Evolutionary conservation across 2,329 filamentous ascomycete genomes (phyloP).

Genomic region (Diatrype stigma): DNA sequence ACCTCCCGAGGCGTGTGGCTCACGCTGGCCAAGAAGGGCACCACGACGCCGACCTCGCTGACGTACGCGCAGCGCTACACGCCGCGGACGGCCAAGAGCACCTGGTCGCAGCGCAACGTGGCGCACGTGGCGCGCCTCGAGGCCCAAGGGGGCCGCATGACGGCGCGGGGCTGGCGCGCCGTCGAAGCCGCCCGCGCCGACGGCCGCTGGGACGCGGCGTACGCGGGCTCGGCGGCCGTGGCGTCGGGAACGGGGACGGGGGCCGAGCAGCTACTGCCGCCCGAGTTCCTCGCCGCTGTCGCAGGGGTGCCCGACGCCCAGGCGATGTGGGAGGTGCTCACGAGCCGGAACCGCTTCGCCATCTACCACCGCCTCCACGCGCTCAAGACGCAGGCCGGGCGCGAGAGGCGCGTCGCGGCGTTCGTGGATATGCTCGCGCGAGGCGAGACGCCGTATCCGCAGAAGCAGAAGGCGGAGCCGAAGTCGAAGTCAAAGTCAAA

Average conservation of each 20-base stretch:
- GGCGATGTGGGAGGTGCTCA: conserved; percentile 13
- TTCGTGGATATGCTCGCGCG: conserved; percentile 22
- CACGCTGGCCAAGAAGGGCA: conserved; percentile 24
- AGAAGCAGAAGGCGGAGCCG: conserved; percentile 7
- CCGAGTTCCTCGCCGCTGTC: conserved; percentile 38
- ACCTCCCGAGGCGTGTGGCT: conserved; percentile 24
- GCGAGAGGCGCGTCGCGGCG: conserved; percentile 18
- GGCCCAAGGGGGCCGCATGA: conserved; percentile 45
- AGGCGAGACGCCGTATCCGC: conserved; percentile 15
- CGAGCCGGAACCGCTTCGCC: conserved; percentile 17
- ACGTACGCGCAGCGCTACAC: conserved; percentile 54
- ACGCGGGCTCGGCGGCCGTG: conserved; percentile 44
- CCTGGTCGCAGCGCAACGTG: conserved; percentile 60
- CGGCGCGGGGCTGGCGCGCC: conserved; percentile 40
- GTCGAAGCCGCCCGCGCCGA: conserved; percentile 53
- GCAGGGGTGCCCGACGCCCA: conserved; percentile 15
- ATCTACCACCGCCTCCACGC: conserved; percentile 20
- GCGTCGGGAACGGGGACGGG: too few species aligned
- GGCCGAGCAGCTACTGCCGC: too few species aligned
- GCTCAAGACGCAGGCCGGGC: conserved; percentile 20
- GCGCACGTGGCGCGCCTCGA: conserved; percentile 42
- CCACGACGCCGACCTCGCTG: conserved; percentile 19
- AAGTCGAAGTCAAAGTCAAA: too few species aligned
- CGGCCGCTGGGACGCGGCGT: conserved; percentile 56
- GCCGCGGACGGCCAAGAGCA: conserved; percentile 48